Percentiles rank a stretch among this genome's conserved stretches.
Evolutionary conservation across 2,329 filamentous ascomycete genomes (phyloP).

Genomic region (Ascochyta fabae): DNA sequence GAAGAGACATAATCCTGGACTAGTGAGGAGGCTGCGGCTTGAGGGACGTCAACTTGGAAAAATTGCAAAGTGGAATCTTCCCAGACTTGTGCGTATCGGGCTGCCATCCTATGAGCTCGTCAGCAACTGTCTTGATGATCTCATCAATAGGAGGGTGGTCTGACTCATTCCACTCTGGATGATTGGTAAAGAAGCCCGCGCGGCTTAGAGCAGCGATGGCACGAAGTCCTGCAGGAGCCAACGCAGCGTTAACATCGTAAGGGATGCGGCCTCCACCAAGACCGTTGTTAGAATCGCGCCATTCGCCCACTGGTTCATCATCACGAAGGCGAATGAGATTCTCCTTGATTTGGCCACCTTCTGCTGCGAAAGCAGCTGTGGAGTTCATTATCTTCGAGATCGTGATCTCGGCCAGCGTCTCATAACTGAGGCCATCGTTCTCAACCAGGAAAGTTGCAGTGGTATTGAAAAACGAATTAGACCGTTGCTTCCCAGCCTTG

Average conservation of each 20-base stretch:
- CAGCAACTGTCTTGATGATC: too few relatives aligned
- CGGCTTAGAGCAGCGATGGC: constrained; percentile 62
- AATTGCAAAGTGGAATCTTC: constrained; percentile 66
- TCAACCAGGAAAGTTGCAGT: constrained; percentile 58
- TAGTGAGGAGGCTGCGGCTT: constrained; percentile 53
- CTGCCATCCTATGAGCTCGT: constrained; percentile 9
- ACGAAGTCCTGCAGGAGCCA: constrained; percentile 66
- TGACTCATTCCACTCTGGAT: constrained; percentile 54
- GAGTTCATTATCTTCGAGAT: constrained; percentile 65
- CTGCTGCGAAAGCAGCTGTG: constrained; percentile 60
- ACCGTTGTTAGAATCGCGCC: constrained; percentile 67
- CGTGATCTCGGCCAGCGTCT: constrained; percentile 58
- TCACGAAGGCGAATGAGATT: constrained; percentile 67
- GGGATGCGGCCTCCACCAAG: constrained; percentile 68
- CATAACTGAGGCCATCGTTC: constrained; percentile 63
- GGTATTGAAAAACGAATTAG: constrained; percentile 47
- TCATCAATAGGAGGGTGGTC: not conserved
- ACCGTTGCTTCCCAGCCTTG: constrained; percentile 49
- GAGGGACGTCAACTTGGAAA: constrained; percentile 59
- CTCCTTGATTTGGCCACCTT: constrained; percentile 54
- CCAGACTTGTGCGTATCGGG: constrained; percentile 64
- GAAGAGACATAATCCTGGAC: constrained; percentile 58
- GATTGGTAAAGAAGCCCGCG: constrained; percentile 59
- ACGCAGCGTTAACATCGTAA: constrained; percentile 69
- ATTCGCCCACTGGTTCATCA: constrained; percentile 64